phyloP scores from a whole-genome alignment of 2,329 filamentous ascomycete genomes.

The Berkeleyomyces rouxiae region DNA sequence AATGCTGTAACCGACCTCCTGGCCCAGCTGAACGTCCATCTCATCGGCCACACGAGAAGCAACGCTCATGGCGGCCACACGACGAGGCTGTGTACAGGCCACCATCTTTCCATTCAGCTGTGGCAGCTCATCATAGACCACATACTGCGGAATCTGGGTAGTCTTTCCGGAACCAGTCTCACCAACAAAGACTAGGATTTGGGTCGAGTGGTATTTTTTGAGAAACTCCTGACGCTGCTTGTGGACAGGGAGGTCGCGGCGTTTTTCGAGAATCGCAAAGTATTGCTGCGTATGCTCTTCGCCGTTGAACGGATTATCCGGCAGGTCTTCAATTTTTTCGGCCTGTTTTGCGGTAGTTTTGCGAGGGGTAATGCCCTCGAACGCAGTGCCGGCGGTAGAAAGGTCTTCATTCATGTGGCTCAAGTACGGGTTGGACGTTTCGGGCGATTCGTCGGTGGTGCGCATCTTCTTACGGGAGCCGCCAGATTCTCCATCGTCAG shows the following conservation, averaged over 20 bases:
- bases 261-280: constrained; percentile 70
- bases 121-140: constrained; percentile 89
- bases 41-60: constrained; percentile 95
- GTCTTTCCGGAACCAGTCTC: constrained; percentile 99
- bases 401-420: constrained; percentile 62
- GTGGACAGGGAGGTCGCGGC: constrained; percentile 78
- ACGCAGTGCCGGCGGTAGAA: constrained; percentile 17
- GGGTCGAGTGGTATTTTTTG: constrained; percentile 76
- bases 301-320: constrained; percentile 73
- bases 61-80: constrained; percentile 97
- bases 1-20: constrained; percentile 97
- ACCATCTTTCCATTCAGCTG: constrained; percentile 76
- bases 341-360: constrained; percentile 65
- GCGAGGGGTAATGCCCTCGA: constrained; percentile 35
- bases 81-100: constrained; percentile 90
- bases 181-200: constrained; percentile 96
- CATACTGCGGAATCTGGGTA: constrained; percentile 96
- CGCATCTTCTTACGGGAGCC: constrained; percentile 29
- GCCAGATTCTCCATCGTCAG: constrained; percentile 23
- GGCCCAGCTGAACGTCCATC: constrained; percentile 80
- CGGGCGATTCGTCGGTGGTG: constrained; percentile 18
- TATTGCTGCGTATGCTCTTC: constrained; percentile 64
- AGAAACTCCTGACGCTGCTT: constrained; percentile 90
- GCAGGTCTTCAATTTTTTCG: constrained; percentile 57
- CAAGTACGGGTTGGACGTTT: constrained; percentile 64